These are phyloP conservation scores for Coccomyxa sp. DNA, from an alignment of 139 green algal species.

Conservation along the genomic window DNA sequence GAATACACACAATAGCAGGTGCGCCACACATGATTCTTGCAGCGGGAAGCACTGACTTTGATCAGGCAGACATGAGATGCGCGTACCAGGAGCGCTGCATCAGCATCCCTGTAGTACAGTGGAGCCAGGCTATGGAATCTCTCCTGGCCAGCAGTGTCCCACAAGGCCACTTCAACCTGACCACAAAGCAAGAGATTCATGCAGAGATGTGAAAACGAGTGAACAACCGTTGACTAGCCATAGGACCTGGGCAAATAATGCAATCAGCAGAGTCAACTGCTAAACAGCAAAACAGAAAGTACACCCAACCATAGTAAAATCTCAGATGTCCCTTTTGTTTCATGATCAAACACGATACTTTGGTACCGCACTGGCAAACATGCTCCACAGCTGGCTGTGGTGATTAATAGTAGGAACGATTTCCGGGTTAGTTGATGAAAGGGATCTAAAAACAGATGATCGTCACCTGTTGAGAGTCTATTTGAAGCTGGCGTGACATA, in stretches of 20 bases:
- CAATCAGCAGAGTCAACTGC: no score
- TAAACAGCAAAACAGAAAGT: no score
- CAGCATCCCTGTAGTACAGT: constrained; percentile 20
- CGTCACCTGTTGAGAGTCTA: constrained; percentile 4
- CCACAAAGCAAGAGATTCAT: background rate
- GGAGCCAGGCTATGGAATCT: constrained; percentile 20
- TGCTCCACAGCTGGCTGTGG: no score
- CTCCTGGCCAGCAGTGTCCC: constrained; percentile 28
- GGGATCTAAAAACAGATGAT: background rate
- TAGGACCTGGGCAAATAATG: no score
- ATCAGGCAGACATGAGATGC: background rate
- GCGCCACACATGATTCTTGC: background rate
- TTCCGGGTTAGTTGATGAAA: background rate
- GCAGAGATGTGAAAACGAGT: background rate
- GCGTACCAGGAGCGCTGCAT: constrained; percentile 14
- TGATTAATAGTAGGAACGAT: background rate
- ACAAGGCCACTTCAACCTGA: constrained; percentile 22
- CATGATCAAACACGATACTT: no score
- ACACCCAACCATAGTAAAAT: no score
- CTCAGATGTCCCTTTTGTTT: no score
- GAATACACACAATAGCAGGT: background rate
- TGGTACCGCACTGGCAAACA: no score
- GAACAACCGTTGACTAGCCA: no score
- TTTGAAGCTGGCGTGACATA: background rate
- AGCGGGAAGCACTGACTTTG: background rate